phyloP scores from a whole-genome alignment of 1,284 basidiomycete genomes.

The Tremellales sp. region DNA sequence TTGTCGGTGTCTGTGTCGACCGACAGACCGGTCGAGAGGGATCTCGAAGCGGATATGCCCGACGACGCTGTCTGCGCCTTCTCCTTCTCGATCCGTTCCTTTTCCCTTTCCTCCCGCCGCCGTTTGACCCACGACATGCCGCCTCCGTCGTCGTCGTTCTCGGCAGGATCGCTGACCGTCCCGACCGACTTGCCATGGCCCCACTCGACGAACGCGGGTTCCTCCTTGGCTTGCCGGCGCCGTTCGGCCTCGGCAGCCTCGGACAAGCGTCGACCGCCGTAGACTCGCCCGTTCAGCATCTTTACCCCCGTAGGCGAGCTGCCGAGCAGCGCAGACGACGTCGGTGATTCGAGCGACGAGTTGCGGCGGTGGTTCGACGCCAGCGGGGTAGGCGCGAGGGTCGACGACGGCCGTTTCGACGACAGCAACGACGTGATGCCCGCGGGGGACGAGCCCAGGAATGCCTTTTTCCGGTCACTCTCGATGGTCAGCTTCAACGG shows the following conservation, averaged over 20 bases:
- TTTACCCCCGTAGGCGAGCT: slow-evolving; percentile 28
- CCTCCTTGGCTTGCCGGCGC: slow-evolving; percentile 21
- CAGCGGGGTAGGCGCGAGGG: slow-evolving; percentile 1
- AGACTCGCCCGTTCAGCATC: slow-evolving; percentile 48
- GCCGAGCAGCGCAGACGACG: slow-evolving; percentile 3
- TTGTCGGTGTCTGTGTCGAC: slow-evolving; percentile 1
- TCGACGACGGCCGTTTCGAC: slow-evolving; percentile 5
- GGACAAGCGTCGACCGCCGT: slow-evolving; percentile 41
- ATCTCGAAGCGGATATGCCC: slow-evolving; percentile 1
- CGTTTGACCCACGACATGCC: slow-evolving; percentile 48
- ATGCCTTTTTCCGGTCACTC: slow-evolving; percentile 28
- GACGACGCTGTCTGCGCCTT: neutral
- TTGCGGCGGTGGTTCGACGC: slow-evolving; percentile 23
- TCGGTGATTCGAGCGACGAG: slow-evolving; percentile 25
- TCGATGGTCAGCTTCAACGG: slow-evolving; percentile 38
- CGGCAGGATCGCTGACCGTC: slow-evolving; percentile 10
- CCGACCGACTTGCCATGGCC: slow-evolving; percentile 24
- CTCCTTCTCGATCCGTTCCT: slow-evolving; percentile 18
- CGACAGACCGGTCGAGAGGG: slow-evolving; percentile 14
- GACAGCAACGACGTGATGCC: slow-evolving; percentile 11
- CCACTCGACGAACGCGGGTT: slow-evolving; percentile 49
- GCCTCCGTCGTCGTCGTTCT: slow-evolving; percentile 45
- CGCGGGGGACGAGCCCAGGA: slow-evolving; percentile 25
- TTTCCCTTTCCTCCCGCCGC: slow-evolving; percentile 41
- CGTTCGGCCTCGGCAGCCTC: slow-evolving; percentile 34